Base-by-base conservation (phyloP, 2,329 filamentous ascomycete species). In the Colletotrichum theobromicola region DNA sequence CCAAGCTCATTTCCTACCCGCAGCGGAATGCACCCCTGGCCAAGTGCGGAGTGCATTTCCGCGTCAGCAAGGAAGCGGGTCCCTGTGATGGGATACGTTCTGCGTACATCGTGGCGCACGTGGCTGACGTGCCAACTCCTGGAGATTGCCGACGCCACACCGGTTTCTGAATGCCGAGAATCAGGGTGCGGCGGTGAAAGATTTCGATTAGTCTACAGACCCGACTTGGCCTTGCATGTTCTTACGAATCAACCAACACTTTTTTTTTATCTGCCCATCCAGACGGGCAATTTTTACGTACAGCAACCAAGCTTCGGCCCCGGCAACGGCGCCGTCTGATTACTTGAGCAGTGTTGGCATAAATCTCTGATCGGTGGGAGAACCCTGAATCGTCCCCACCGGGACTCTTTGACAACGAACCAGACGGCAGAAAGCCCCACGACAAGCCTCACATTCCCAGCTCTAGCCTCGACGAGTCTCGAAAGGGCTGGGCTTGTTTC, bases 91-190 rank as follows among this genome's bases (percentile, higher is more conserved):
- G 21, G n/a, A 4, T 7, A 50, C 42, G 42, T 50, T 18, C 42
- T 7, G 21, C 42, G 42, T 50, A n/a, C 42, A 60, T 60, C 57
- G 57, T 74, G 71, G 72, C 68, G 34, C 18, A 53, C 34, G 32
- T 72, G 67, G 37, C 55, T 57, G 50, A 30, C 12, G 28, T 30
- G 24, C 1, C 28, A 53, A 37, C n/a, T 35, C 55, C 58, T 70
- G 72, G 67, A 57, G 55, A 67, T 74, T 61, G 57, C 5, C 12
- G 24, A 46, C 62, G 72, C 72, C 72, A 67, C 72, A 58, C 24
- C 8, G n/a, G 15, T n/a, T 12, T 16, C 21, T 72, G 57, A 73
- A 62, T 62, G 68, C 72, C 72, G 72, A 74, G 16, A 4, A 50
- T 7, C 35, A 30, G 26, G 16, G 46, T 55, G 21, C 42, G 55